Evolutionary conservation across 345 rosid species (phyloP).

Genomic region (Salix suchowensis): DNA sequence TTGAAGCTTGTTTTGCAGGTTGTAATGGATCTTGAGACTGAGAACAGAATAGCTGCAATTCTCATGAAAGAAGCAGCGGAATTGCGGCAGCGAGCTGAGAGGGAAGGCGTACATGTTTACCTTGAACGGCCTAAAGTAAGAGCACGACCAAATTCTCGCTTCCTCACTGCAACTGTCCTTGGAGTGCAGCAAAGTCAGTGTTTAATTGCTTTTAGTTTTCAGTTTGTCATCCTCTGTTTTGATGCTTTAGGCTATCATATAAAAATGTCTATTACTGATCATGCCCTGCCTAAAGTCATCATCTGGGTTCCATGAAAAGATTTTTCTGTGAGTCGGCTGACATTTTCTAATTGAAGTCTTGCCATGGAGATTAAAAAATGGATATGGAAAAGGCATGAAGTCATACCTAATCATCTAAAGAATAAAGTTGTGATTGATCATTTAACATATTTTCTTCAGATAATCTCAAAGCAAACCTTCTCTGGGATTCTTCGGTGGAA

Average conservation of each 20-base stretch:
- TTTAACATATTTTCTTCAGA: neutral
- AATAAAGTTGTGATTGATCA: neutral
- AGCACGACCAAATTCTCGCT: slow-evolving; percentile 76
- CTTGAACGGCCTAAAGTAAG: slow-evolving; percentile 58
- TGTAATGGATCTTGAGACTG: slow-evolving; percentile 86
- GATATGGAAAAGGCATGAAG: neutral
- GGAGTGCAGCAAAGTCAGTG: slow-evolving; percentile 81
- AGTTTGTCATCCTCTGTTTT: neutral
- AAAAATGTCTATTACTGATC: neutral
- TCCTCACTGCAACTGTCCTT: slow-evolving; percentile 85
- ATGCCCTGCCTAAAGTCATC: too few species aligned
- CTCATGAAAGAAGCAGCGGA: slow-evolving; percentile 95
- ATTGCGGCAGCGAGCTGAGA: slow-evolving; percentile 66
- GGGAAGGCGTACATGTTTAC: slow-evolving; percentile 73
- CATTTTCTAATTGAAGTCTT: neutral
- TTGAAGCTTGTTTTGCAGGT: slow-evolving; percentile 4
- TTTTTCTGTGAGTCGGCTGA: neutral
- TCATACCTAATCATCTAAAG: neutral
- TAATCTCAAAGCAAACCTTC: neutral
- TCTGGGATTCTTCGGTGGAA: neutral
- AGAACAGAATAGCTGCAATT: slow-evolving; percentile 78
- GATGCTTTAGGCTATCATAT: neutral
- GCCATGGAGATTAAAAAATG: neutral
- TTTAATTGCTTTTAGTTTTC: neutral
- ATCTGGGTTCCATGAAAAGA: neutral